phyloP scores from a whole-genome alignment of 176 grass and related monocot genomes.

The Bothriochloa decipiens region DNA sequence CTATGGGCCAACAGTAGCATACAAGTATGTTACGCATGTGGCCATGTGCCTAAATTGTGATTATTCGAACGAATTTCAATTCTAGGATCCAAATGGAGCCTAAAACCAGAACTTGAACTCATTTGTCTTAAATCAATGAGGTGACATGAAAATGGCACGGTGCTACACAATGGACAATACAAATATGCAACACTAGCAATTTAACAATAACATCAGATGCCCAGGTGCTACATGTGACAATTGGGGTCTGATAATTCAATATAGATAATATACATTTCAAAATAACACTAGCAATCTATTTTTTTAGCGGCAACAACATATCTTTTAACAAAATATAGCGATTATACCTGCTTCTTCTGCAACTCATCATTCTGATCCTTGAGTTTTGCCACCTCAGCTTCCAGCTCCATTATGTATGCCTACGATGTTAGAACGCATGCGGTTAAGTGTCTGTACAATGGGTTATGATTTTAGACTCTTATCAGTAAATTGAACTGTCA shows the following conservation, averaged over 20 bases:
- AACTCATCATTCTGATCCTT: slow-evolving; percentile 74
- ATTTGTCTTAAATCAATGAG: slow-evolving; percentile 16
- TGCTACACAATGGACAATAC: slow-evolving; percentile 14
- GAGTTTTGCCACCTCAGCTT: slow-evolving; percentile 88
- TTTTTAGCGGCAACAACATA: neutral
- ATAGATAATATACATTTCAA: slow-evolving; percentile 4
- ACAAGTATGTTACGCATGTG: neutral
- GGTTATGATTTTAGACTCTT: neutral
- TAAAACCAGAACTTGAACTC: neutral
- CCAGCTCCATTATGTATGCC: slow-evolving; percentile 92
- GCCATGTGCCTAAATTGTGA: neutral
- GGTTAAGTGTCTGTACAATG: slow-evolving; percentile 6
- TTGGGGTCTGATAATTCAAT: neutral
- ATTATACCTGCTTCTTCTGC: slow-evolving; percentile 83
- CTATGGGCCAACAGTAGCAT: neutral
- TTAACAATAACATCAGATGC: neutral
- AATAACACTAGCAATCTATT: neutral
- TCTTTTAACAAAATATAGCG: slow-evolving; percentile 3
- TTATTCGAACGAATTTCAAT: neutral
- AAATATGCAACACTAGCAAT: slow-evolving; percentile 18
- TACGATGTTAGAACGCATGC: slow-evolving; percentile 23
- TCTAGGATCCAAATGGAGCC: neutral
- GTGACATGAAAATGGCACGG: neutral
- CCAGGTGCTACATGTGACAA: slow-evolving; percentile 6
- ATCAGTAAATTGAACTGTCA: neutral